Conservation (phyloP, 352 stramenopile species). For the Phytophthora idaei region DNA sequence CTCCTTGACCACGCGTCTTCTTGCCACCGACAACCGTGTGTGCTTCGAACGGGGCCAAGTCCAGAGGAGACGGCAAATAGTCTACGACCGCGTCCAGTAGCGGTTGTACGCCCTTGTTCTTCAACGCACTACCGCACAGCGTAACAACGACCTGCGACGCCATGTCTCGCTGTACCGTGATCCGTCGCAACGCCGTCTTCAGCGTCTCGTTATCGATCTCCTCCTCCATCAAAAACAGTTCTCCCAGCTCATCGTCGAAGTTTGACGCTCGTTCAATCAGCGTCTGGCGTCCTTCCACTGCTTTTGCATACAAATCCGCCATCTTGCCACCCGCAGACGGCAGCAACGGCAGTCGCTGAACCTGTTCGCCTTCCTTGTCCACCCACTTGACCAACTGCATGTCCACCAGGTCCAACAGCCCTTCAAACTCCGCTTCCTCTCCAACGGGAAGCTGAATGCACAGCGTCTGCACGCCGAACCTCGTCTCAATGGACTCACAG, state of each 20-base stretch:
- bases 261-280: conserved; percentile 72
- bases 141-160: conserved; percentile 56
- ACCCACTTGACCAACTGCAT: conserved; percentile 76
- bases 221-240: conserved; percentile 80
- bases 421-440: conserved; percentile 66
- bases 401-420: conserved; percentile 67
- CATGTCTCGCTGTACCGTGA: conserved; percentile 55
- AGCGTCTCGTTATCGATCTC: conserved; percentile 56
- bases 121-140: conserved; percentile 69
- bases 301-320: conserved; percentile 53
- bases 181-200: conserved; percentile 62
- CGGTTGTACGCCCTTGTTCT: conserved; percentile 94
- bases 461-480: conserved; percentile 65
- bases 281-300: conserved; percentile 48
- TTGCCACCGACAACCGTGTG: conserved; percentile 46
- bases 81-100: conserved; percentile 98
- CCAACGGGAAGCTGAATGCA: conserved; percentile 70
- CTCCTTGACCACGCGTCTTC: conserved; percentile 30
- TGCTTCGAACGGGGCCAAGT: conserved; percentile 77
- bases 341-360: conserved; percentile 60
- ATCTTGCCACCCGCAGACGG: conserved; percentile 48
- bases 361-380: conserved; percentile 60
- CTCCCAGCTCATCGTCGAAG: conserved; percentile 73
- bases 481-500: conserved; percentile 73
- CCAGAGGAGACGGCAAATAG: conserved; percentile 96